phyloP scores from a whole-genome alignment of 192 early-diverging fungal species.

The Thamnidium elegans region DNA sequence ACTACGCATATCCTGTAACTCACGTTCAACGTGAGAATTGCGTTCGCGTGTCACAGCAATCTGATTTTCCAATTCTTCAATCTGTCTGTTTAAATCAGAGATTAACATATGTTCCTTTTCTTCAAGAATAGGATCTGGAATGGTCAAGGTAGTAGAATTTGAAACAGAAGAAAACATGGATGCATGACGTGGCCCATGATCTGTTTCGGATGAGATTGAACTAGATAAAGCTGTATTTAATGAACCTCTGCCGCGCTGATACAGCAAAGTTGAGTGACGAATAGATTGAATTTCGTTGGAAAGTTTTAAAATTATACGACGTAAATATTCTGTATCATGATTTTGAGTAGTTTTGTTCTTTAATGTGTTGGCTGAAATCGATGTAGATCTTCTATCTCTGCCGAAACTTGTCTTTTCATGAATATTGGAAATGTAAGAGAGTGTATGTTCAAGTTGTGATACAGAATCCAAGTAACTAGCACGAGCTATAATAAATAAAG shows the following conservation, averaged over 20 bases:
- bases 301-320: neutral
- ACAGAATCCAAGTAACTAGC: neutral
- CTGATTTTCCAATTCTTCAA: slow-evolving; percentile 30
- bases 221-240: neutral
- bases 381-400: no score
- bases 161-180: slow-evolving; percentile 7
- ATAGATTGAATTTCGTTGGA: neutral
- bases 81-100: slow-evolving; percentile 20
- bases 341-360: neutral
- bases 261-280: neutral
- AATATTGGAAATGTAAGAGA: neutral
- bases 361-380: no score
- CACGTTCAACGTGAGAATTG: slow-evolving; percentile 14
- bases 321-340: neutral
- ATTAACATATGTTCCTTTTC: neutral
- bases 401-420: neutral
- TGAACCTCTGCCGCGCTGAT: neutral
- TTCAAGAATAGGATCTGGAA: neutral
- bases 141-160: neutral
- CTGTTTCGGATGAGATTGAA: neutral
- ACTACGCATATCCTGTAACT: slow-evolving; percentile 5
- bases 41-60: slow-evolving; percentile 27
- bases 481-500: neutral
- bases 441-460: neutral
- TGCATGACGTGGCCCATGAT: neutral